Evolutionary conservation across 2,329 filamentous ascomycete genomes (phyloP), one percentile per base, ranked within the genome.

Genomic region (Penicillium italicum): DNA sequence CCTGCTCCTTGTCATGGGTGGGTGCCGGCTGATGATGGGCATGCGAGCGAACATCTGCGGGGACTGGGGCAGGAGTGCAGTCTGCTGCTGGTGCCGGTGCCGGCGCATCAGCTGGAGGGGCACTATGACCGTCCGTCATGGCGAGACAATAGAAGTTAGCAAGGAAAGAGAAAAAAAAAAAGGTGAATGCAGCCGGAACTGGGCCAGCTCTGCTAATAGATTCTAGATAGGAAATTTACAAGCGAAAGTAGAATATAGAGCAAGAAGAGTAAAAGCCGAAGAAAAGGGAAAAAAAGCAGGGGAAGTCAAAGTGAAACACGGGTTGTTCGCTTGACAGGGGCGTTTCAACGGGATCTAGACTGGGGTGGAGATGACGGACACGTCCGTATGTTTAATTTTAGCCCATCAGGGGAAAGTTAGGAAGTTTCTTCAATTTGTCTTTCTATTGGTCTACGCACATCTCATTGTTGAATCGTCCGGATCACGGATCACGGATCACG

Each of bases 1-100:
- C 61, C 52, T 65, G 66, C 55, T 69, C 66, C 56, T 63, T 62
- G 18, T 40, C 37, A n/a, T 57, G 55, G 44, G 44, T 34, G 8
- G 48, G 40, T 26, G 33, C 22, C 16, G 59, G n/a, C 11, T 57
- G 55, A 50, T 66, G 55, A 26, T 63, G 56, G 33, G 45, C 53
- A 31, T 52, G 52, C 20, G 42, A 42, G 33, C 53, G 52, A 5
- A 62, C 53, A 34, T 61, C 61, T 50, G 53, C 58, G 1, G 60
- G 46, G 7, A 61, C 61, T 26, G 64, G 58, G 3, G 58, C 50
- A 49, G 62, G 36, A 44, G 38, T 43, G 18, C 31, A 52, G 42
- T 63, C 61, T 37, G 57, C 54, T 20, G 55, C 45, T 9, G 50
- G 36, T 26, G 57, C 52, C 11, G 59, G 46, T 26, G 53, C 53